Evolutionary conservation across 2,329 filamentous ascomycete species (phyloP), one percentile per base, ranked within the genome.

Genomic region (Mollisiaceae sp.): DNA sequence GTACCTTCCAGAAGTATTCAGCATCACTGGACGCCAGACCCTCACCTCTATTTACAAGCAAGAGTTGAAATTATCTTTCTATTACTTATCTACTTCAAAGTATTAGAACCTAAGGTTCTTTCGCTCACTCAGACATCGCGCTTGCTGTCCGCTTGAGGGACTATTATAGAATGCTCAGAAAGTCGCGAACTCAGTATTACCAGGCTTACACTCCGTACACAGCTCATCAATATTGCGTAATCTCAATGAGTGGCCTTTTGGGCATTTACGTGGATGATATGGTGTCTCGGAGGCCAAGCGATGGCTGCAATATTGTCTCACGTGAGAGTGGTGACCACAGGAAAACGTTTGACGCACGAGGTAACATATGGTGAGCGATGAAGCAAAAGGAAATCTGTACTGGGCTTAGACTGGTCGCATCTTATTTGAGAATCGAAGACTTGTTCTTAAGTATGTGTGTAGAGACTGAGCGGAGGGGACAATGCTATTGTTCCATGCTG

Each of bases 311-410:
- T 24, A 24, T 20, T 50, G n/a, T 20, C n/a, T 50, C 22, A 50
- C 45, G 45, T 50, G 45, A 43, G 41, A 43, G 41, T 43, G 41
- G n/a, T 43, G 41, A 18, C 41, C 41, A 43, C 41, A 43, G 15
- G 41, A 43, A 43, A 43, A 43, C 45, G 45, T 50, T 8, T 50
- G 22, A 20, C 22, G 45, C n/a, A 22, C 11, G 45, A 50, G 45
- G 12, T 24, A 50, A 27, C 45, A 50, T 20, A 50, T 50, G 8
- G 41, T n/a, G 14, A 43, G 41, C 41, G 15, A 43, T 43, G 41
- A 43, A 24, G 45, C 11, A 24, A 11, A 50, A 24, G 8, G 24
- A 8, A 11, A 50, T 43, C 6, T 6, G 41, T 8, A 43, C n/a
- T 43, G n/a, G 41, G 15, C 11, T 15, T 43, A 18, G 15, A 3